A percentile compares a stretch with the other conserved stretches of the same genome.
These are phyloP conservation scores for Corinectria fuckeliana DNA, from an alignment of 2,329 filamentous ascomycete species.

Conservation along the genomic window DNA sequence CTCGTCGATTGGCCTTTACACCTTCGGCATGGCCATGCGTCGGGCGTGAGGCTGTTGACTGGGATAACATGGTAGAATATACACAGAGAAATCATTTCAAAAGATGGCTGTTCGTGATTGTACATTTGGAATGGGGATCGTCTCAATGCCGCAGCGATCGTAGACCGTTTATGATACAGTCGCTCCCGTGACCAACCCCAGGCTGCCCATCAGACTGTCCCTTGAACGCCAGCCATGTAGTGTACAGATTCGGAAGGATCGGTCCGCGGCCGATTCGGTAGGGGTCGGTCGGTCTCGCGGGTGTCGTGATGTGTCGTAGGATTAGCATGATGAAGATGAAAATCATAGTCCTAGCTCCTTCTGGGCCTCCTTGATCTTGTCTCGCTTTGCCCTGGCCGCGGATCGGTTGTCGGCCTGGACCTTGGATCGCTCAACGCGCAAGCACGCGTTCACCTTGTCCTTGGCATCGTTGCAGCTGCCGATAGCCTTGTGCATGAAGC, in stretches of 20 bases:
- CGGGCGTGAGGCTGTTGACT: conserved; percentile 30
- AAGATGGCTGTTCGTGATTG: conserved; percentile 5
- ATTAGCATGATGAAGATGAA: not conserved
- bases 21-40: conserved; percentile 76
- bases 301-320: not conserved
- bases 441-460: conserved; percentile 80
- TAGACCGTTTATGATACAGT: conserved; percentile 15
- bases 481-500: conserved; percentile 89
- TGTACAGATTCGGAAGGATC: conserved; percentile 15
- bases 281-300: not conserved
- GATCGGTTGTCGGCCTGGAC: conserved; percentile 77
- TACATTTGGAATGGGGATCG: conserved; percentile 21
- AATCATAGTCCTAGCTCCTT: conserved; percentile 52
- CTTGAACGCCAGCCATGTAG: conserved; percentile 26
- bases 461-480: conserved; percentile 93
- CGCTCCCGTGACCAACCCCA: conserved; percentile 14
- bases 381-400: conserved; percentile 70
- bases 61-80: not conserved
- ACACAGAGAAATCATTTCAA: conserved; percentile 7
- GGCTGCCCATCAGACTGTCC: conserved; percentile 5
- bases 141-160: conserved; percentile 15
- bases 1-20: conserved; percentile 77
- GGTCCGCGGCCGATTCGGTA: not conserved
- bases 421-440: conserved; percentile 80
- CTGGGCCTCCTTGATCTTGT: conserved; percentile 77